Base-by-base conservation (phyloP, 108 stramenopile genomes). In the Nannochloropsis salina region DNA sequence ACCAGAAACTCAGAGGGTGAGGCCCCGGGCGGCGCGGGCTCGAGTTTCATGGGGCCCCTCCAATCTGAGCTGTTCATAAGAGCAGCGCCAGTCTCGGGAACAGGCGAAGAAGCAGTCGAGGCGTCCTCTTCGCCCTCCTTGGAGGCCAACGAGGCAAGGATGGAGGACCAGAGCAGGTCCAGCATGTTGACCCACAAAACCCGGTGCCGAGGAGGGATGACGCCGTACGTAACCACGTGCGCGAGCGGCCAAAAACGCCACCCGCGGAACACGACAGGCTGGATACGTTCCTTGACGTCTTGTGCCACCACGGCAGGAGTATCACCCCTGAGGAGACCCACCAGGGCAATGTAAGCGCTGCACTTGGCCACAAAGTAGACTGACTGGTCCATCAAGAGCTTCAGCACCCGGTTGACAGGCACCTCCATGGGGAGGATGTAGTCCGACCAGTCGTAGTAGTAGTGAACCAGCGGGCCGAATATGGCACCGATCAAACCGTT, bases 191-290 rank as follows among this genome's bases (percentile, higher is more conserved):
- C 97, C 97, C 97, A 97, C 12, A 97, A 91, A 86, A 97, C 95
- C 20, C 97, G 92, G 88, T 97, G 96, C 80, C 93, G 86, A 15
- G 97, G 93, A 9, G 97, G 97, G 81, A 97, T 95, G 12, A 94
- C 45, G 22, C 92, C 90, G 84, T 97, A 95, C 6, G 96, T 96
- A 2, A 95, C 91, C 83, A 95, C 94, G 89, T 96, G 97, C 9
- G 95, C 96, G 84, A 97, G 84, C 5, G 97, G 97, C 97, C 97
- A 97, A 86, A 97, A 96, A 83, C 93, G 95, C 96, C 96, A 97
- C 1, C 96, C 96, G 6, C 95, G 93, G 45, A 94, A 91, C 80
- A 96, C 94, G 42, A 97, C 94, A 4, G 94, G 92, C 42, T 91
- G 92, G 84, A 97, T 93, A 44, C 94, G 90, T 51, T 92, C 92